Conservation (phyloP, 2,329 filamentous ascomycete genomes). For the Neoascochyta sp. region DNA sequence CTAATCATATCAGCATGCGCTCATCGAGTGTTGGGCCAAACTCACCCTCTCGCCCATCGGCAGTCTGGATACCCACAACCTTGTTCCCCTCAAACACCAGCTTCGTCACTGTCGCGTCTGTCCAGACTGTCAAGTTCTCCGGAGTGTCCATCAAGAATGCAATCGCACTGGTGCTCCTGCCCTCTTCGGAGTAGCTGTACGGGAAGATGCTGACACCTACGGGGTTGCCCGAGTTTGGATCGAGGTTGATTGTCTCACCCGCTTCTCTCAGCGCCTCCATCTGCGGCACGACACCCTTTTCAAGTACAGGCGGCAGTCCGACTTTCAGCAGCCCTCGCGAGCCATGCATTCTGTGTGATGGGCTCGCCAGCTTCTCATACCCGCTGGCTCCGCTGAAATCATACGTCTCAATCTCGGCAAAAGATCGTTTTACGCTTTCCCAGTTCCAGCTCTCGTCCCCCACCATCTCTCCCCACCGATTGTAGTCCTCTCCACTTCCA, state of each 20-base stretch:
- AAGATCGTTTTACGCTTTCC: slow-evolving; percentile 51
- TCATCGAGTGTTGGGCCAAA: slow-evolving; percentile 1
- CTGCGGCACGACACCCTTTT: slow-evolving; percentile 54
- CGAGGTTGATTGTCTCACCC: slow-evolving; percentile 54
- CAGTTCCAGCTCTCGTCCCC: slow-evolving; percentile 56
- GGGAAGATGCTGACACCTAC: slow-evolving; percentile 29
- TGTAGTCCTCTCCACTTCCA: slow-evolving; percentile 59
- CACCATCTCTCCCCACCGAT: slow-evolving; percentile 57
- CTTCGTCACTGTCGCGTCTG: slow-evolving; percentile 44
- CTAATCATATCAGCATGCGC: slow-evolving; percentile 7
- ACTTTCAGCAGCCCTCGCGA: slow-evolving; percentile 25
- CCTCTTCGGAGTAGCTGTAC: slow-evolving; percentile 37
- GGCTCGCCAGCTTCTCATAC: slow-evolving; percentile 48
- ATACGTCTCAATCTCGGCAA: slow-evolving; percentile 55
- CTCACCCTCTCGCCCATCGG: slow-evolving; percentile 32
- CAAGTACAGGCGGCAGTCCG: slow-evolving; percentile 50
- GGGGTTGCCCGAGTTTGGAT: slow-evolving; percentile 46
- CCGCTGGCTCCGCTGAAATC: slow-evolving; percentile 33
- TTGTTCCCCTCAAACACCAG: slow-evolving; percentile 26
- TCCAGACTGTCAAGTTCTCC: slow-evolving; percentile 53
- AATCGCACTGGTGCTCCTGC: slow-evolving; percentile 33
- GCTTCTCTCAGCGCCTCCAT: slow-evolving; percentile 55
- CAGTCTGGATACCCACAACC: slow-evolving; percentile 27
- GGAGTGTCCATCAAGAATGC: slow-evolving; percentile 41
- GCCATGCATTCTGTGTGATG: slow-evolving; percentile 49